These are phyloP conservation scores for Lepiota venenata DNA, from an alignment of 768 basidiomycete species.

Conservation along the genomic window DNA sequence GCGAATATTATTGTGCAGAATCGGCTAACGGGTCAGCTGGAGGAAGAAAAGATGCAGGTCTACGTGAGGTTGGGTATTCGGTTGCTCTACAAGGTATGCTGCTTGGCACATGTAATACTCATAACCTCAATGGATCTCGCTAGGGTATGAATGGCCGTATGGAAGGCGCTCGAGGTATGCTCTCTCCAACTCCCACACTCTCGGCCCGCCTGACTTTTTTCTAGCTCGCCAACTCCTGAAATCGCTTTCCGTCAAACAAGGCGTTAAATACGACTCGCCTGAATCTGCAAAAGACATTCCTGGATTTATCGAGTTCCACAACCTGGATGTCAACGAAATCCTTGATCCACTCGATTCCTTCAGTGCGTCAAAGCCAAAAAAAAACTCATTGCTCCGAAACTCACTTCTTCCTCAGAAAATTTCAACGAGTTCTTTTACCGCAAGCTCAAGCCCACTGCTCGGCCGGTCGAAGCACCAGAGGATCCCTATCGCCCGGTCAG, in stretches of 20 bases:
- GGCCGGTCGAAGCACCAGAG: conserved; percentile 68
- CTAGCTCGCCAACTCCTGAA: conserved; percentile 82
- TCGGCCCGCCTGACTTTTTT: background rate
- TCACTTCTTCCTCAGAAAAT: conserved; percentile 47
- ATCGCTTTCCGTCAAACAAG: conserved; percentile 91
- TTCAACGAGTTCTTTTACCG: conserved; percentile 95
- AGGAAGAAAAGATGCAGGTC: conserved; percentile 97
- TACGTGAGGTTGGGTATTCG: conserved; percentile 94
- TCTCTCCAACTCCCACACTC: background rate
- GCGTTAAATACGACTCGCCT: conserved; percentile 86
- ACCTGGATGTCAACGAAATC: conserved; percentile 79
- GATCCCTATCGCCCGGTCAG: conserved; percentile 81
- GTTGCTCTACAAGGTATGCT: conserved; percentile 65
- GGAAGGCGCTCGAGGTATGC: conserved; percentile 82
- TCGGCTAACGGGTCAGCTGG: conserved; percentile 82
- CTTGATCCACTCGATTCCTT: conserved; percentile 80
- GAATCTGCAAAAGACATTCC: conserved; percentile 84
- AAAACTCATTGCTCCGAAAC: background rate
- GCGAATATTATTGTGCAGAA: conserved; percentile 99
- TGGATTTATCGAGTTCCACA: conserved; percentile 87
- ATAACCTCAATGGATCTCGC: conserved; percentile 19
- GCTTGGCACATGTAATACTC: conserved; percentile 27
- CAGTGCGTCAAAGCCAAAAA: conserved; percentile 49
- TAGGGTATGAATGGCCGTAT: conserved; percentile 79
- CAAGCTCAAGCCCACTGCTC: conserved; percentile 80